phyloP scores from a whole-genome alignment of 2,329 filamentous ascomycete species.

The Cladorrhinum sp. region DNA sequence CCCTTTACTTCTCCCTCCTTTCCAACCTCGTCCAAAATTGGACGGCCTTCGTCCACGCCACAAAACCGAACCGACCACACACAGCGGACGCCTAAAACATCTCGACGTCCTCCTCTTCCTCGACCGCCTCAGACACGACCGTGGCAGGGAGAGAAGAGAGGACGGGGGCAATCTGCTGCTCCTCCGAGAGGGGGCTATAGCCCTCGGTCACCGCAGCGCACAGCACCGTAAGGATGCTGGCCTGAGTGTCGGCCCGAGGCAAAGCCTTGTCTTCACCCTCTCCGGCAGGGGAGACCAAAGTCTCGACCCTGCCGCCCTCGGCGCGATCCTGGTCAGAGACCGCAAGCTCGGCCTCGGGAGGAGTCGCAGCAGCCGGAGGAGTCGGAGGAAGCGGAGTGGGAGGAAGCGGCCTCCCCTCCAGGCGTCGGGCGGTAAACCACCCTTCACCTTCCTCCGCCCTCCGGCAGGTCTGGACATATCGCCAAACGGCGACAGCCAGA shows the following conservation, averaged over 20 bases:
- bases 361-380: neutral
- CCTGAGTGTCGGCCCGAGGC: conserved; percentile 23
- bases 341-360: neutral
- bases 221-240: conserved; percentile 27
- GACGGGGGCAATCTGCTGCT: neutral
- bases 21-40: neutral
- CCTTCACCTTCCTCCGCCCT: conserved; percentile 11
- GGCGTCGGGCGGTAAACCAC: conserved; percentile 22
- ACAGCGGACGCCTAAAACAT: neutral
- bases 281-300: neutral
- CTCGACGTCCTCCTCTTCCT: neutral
- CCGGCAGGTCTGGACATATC: conserved; percentile 10
- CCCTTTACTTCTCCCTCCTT: neutral
- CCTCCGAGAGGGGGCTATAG: conserved; percentile 22
- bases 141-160: neutral
- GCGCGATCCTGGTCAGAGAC: neutral
- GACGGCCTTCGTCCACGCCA: neutral
- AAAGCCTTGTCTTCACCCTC: conserved; percentile 6
- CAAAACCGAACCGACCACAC: neutral
- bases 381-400: conserved; percentile 25
- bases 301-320: neutral
- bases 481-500: conserved; percentile 6
- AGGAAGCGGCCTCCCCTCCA: neutral
- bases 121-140: neutral
- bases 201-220: conserved; percentile 24